Conservation (phyloP, 257 asterid species). For the Ocimum tenuiflorum region DNA sequence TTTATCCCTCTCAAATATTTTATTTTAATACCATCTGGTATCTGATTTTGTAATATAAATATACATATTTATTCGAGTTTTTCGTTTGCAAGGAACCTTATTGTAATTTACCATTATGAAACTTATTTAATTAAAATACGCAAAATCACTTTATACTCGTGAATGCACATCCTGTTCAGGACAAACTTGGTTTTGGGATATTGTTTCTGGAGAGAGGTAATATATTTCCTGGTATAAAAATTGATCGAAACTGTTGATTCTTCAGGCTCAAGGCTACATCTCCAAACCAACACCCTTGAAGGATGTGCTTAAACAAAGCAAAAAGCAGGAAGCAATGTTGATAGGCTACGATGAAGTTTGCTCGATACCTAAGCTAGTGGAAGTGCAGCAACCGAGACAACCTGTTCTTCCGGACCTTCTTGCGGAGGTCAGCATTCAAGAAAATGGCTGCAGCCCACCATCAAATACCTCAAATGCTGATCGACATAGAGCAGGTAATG, state of each 20-base stretch:
- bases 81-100: too few relatives aligned
- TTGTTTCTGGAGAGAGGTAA: background rate
- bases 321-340: conserved; percentile 43
- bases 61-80: too few relatives aligned
- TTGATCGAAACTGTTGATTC: background rate
- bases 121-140: too few relatives aligned
- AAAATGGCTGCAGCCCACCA: conserved; percentile 12
- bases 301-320: conserved; percentile 41
- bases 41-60: too few relatives aligned
- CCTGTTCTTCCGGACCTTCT: conserved; percentile 16
- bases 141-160: too few relatives aligned
- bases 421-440: background rate
- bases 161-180: too few relatives aligned
- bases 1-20: too few relatives aligned
- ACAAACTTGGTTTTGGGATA: background rate
- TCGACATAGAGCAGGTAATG: conserved; percentile 36
- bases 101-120: too few relatives aligned
- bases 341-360: conserved; percentile 61
- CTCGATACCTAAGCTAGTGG: conserved; percentile 11
- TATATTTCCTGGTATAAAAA: background rate
- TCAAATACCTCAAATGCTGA: background rate
- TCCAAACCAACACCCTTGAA: conserved; percentile 42
- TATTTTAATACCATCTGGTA: too few relatives aligned
- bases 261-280: conserved; percentile 45
- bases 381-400: conserved; percentile 23